Conservation (phyloP, 192 early-diverging fungal genomes). For the Entomortierella beljakovae region DNA sequence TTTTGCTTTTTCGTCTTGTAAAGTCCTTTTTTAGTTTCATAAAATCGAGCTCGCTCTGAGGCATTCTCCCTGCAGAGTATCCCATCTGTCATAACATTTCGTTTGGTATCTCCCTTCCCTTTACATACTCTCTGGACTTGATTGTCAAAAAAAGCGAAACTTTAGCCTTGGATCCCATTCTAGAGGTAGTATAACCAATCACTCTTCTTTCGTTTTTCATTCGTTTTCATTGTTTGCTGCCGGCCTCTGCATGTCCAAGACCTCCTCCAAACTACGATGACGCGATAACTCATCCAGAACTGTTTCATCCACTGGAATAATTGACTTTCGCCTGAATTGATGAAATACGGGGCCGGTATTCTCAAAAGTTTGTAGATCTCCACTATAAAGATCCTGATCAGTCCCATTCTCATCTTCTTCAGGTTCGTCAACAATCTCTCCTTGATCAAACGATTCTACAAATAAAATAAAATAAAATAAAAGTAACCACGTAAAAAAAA, state of each 20-base stretch:
- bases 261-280: conserved; percentile 69
- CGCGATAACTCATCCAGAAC: conserved; percentile 66
- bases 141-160: neutral
- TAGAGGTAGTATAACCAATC: neutral
- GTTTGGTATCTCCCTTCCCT: conserved; percentile 6
- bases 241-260: conserved; percentile 49
- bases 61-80: neutral
- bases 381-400: conserved; percentile 44
- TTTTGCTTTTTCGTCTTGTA: neutral
- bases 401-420: conserved; percentile 30
- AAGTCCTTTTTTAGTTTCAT: no score
- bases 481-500: no score
- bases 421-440: conserved; percentile 19
- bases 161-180: no score
- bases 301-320: conserved; percentile 74
- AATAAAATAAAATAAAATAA: neutral
- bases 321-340: conserved; percentile 71
- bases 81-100: neutral
- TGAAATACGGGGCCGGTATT: conserved; percentile 51
- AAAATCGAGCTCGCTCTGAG: neutral
- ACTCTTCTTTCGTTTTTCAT: neutral
- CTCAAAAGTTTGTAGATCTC: conserved; percentile 62
- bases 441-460: conserved; percentile 37
- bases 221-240: conserved; percentile 26
- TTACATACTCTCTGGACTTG: neutral